Percentiles rank a stretch among this genome's conserved stretches.
Conservation (phyloP, 169 alveolate genomes). For the Perkinsus chesapeaki region DNA sequence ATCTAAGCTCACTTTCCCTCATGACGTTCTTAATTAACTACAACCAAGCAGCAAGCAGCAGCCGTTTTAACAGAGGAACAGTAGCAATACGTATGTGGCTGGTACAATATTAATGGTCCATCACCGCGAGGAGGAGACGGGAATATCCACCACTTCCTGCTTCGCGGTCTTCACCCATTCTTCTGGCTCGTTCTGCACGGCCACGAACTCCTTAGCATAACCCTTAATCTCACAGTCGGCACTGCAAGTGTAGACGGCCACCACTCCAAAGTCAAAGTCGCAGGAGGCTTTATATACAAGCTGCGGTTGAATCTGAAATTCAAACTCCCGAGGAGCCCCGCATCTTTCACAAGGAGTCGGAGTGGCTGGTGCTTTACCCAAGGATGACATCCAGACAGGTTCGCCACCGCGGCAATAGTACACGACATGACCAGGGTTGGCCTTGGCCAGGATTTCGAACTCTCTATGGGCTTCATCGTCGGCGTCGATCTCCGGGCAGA, state of each 20-base stretch:
- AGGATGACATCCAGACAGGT: constrained; percentile 3
- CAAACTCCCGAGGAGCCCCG: constrained; percentile 7
- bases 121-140: background rate
- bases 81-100: background rate
- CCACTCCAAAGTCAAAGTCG: background rate
- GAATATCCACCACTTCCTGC: background rate
- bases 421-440: background rate
- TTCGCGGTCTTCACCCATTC: background rate
- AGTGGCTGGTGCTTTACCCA: background rate
- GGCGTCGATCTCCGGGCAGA: background rate
- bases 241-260: constrained; percentile 7
- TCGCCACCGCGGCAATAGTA: background rate
- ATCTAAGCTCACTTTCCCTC: background rate
- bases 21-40: background rate
- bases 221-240: background rate
- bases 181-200: background rate
- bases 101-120: background rate
- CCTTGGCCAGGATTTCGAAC: background rate
- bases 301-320: constrained; percentile 7
- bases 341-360: background rate
- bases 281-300: background rate
- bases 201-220: background rate
- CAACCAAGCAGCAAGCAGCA: background rate
- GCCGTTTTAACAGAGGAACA: background rate
- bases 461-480: background rate